Evolutionary conservation across 495 filamentous ascomycete genomes (phyloP).

Genomic region (Aspergillus incahuasiensis): DNA sequence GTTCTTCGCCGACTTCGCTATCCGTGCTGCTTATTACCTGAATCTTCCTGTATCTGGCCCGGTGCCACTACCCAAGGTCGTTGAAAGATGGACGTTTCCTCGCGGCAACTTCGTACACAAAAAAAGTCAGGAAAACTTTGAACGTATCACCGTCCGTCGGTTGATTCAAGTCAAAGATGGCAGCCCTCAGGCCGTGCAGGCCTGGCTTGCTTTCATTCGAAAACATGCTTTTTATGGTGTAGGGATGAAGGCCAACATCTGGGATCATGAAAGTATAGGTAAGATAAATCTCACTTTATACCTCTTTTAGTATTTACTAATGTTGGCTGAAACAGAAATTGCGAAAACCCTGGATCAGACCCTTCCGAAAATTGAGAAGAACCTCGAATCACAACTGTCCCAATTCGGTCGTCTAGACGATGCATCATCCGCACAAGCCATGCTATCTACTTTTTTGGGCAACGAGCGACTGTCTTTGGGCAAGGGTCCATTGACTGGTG

Average conservation of each 20-base stretch:
- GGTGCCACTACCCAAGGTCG: conserved; percentile 79
- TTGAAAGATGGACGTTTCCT: conserved; percentile 92
- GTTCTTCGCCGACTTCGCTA: conserved; percentile 91
- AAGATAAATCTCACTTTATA: conserved; percentile 6
- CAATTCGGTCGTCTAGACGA: conserved; percentile 57
- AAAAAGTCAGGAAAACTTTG: conserved; percentile 97
- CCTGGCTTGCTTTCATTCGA: conserved; percentile 86
- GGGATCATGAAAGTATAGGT: conserved; percentile 76
- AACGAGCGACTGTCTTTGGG: conserved; percentile 30
- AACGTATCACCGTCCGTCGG: conserved; percentile 79
- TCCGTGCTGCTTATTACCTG: conserved; percentile 92
- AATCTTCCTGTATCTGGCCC: conserved; percentile 82
- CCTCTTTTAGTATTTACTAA: not conserved
- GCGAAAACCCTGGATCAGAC: conserved; percentile 61
- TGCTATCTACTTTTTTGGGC: conserved; percentile 29
- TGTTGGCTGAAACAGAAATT: conserved; percentile 46
- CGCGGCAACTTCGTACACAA: conserved; percentile 87
- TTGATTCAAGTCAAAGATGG: conserved; percentile 94
- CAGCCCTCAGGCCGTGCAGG: conserved; percentile 77
- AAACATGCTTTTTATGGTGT: conserved; percentile 91
- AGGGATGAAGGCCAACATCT: conserved; percentile 98
- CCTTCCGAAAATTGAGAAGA: conserved; percentile 52
- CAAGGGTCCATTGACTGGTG: conserved; percentile 26
- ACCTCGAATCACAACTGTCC: conserved; percentile 57
- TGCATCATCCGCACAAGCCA: conserved; percentile 12